Evolutionary conservation across 352 stramenopile genomes (phyloP), one percentile per base, ranked within the genome.

Genomic region (Globisporangium okanoganense): DNA sequence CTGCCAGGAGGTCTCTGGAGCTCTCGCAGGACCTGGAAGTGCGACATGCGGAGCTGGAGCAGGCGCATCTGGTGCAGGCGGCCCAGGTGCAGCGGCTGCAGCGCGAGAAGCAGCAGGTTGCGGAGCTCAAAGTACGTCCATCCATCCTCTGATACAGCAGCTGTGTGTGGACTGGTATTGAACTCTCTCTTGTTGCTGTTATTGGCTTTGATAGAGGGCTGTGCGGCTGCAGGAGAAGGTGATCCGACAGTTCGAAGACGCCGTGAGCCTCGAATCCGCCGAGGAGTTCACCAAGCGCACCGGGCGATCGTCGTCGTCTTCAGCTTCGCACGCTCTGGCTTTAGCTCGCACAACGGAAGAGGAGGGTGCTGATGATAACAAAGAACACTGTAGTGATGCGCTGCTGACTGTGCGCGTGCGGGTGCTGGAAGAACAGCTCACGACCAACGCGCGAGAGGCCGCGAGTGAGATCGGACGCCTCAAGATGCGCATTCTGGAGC

Each of bases 141-240:
- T 36, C 1, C 35, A 50, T n/a, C 31, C 10, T 8, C 20, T 55
- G n/a, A 14, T 40, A 40, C 36, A 43, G 12, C 40, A 45, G 8
- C 40, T 45, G 33, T 49, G 36, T 16, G 14, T 38, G 20, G 6
- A 38, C 38, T 20, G 24, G 14, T n/a, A 40, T 29, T 27, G 24
- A 16, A 50, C 29, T 22, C 8, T 48, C 14, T 16, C 22, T 31
- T 24, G 18, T 53, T 22, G 16, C 12, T 36, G 40, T 35, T 31
- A 14, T 5, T 38, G 31, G 18, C 18, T 40, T 57, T 24, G 13
- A 14, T 61, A 93, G 83, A 71, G 82, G 69, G 78, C 81, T 5
- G 73, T 95, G 13, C 76, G 71, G 0, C 74, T 91, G 56, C 85
- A 95, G 59, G 85, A 95, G 55, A 80, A 76, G 29, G 85, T 95